Percentiles rank a stretch among this genome's conserved stretches.
Evolutionary conservation across 2,329 filamentous ascomycete genomes (phyloP).

Genomic region (Fusarium sp.): DNA sequence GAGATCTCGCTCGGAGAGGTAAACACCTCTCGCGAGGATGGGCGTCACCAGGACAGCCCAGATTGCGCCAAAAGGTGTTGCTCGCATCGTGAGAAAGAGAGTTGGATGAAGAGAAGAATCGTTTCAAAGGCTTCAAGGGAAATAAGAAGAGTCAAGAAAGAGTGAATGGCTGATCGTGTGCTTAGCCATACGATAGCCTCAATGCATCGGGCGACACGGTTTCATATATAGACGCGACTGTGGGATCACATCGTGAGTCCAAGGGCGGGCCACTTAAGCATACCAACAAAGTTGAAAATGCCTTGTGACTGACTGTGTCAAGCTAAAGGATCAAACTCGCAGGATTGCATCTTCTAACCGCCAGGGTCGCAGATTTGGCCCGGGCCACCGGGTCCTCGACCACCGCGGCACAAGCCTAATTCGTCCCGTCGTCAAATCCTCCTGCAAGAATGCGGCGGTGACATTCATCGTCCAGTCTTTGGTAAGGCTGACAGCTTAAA

Average conservation of each 20-base stretch:
- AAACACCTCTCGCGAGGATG: not conserved
- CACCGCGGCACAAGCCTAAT: not conserved
- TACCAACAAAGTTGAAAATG: not conserved
- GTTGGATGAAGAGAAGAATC: not conserved
- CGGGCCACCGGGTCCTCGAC: not conserved
- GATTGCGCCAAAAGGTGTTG: not conserved
- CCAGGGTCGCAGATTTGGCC: not conserved
- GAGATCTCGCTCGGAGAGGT: not conserved
- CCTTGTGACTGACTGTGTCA: not conserved
- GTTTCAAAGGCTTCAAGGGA: not conserved
- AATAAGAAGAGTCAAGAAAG: not conserved
- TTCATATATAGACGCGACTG: not conserved
- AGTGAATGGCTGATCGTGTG: not conserved
- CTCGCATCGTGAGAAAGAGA: not conserved
- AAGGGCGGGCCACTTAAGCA: not conserved
- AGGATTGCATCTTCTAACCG: not conserved
- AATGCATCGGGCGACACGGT: not conserved
- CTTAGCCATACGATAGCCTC: not conserved
- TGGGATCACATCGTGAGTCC: not conserved
- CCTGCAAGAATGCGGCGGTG: not conserved
- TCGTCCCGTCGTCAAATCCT: not conserved
- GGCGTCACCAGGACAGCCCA: not conserved
- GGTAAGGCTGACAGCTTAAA: not conserved
- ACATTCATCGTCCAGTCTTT: not conserved
- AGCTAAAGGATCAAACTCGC: not conserved